Conservation (phyloP, 176 grass and related monocot genomes). For the Rhynchospora pubera region DNA sequence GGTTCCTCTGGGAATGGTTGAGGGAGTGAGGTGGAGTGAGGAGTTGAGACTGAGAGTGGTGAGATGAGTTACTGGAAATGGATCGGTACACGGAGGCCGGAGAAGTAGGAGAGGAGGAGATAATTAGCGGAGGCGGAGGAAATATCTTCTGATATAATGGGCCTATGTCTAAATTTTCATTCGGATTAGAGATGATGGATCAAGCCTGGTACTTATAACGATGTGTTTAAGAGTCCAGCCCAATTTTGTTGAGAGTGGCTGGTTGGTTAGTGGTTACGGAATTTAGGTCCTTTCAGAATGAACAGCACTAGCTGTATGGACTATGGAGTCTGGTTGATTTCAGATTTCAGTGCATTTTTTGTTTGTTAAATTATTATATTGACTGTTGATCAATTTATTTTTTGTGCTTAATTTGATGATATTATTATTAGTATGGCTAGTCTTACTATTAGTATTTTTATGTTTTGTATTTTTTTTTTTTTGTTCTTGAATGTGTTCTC, state of each 20-base stretch:
- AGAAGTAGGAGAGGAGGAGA: not conserved
- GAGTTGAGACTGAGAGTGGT: not conserved
- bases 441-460: too few relatives aligned
- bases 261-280: not conserved
- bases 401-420: too few relatives aligned
- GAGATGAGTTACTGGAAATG: not conserved
- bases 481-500: too few relatives aligned
- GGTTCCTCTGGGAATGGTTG: not conserved
- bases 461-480: too few relatives aligned
- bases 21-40: not conserved
- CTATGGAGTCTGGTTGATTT: too few relatives aligned
- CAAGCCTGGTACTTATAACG: not conserved
- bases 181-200: not conserved
- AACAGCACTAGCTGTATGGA: too few relatives aligned
- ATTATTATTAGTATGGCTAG: too few relatives aligned
- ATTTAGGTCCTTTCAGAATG: not conserved
- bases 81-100: conserved; percentile 1
- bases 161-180: not conserved
- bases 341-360: too few relatives aligned
- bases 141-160: not conserved
- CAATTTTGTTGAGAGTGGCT: not conserved
- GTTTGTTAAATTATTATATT: too few relatives aligned
- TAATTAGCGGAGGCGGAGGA: not conserved
- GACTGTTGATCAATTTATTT: too few relatives aligned
- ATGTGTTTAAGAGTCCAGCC: not conserved